phyloP scores from a whole-genome alignment of 2,329 filamentous ascomycete species.

The Pseudogymnoascus pannorum region DNA sequence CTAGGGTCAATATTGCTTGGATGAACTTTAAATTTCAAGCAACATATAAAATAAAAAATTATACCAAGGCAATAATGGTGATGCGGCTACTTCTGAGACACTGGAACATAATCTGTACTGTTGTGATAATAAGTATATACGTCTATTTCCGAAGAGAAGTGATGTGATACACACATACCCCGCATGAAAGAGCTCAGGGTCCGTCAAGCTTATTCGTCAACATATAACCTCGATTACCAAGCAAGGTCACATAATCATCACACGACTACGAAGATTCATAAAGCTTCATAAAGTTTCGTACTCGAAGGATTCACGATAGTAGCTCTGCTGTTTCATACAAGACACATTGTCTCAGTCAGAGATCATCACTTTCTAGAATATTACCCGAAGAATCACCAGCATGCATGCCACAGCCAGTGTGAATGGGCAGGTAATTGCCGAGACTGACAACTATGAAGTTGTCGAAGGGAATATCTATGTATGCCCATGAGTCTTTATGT shows the following conservation, averaged over 20 bases:
- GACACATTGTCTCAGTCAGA: background rate
- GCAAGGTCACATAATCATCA: background rate
- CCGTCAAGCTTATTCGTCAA: background rate
- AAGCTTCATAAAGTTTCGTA: background rate
- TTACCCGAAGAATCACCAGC: background rate
- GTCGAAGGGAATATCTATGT: conserved; percentile 44
- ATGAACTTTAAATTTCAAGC: background rate
- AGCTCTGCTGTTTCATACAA: background rate
- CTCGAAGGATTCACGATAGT: background rate
- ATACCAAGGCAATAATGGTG: background rate
- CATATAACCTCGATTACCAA: background rate
- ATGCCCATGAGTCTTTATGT: conserved; percentile 12
- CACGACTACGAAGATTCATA: background rate
- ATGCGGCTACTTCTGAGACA: too few relatives aligned
- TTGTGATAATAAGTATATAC: background rate
- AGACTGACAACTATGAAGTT: conserved; percentile 38
- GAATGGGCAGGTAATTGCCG: conserved; percentile 38
- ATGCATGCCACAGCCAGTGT: conserved; percentile 30
- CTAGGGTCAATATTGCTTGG: background rate
- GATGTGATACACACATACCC: background rate
- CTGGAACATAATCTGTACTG: background rate
- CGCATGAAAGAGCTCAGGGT: background rate
- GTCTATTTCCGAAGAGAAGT: too few relatives aligned
- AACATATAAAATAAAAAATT: background rate
- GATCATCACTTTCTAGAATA: background rate